Percentiles rank a stretch among this genome's conserved stretches.
phyloP scores from a whole-genome alignment of 179 eudicot species.

The Heliamphora pulchella region DNA sequence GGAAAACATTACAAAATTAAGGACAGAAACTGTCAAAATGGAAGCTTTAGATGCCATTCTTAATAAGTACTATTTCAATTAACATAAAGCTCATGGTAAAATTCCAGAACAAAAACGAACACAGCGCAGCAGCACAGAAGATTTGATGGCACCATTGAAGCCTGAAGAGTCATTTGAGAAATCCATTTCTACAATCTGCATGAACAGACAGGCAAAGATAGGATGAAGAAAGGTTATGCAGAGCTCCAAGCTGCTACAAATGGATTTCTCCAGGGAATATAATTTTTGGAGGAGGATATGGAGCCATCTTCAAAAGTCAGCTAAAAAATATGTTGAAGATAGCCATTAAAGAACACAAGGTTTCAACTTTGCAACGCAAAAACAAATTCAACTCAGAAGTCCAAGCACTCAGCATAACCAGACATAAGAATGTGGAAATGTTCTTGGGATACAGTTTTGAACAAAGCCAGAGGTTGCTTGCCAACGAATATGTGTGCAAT shows the following conservation, averaged over 20 bases:
- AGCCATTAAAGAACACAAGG: constrained; percentile 13
- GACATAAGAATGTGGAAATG: constrained; percentile 18
- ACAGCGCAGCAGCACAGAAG: background rate
- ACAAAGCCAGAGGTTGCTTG: constrained; percentile 13
- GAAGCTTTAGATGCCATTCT: background rate
- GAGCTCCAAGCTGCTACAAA: constrained; percentile 19
- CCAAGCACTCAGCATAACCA: constrained; percentile 12
- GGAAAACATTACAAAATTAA: background rate
- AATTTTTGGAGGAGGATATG: constrained; percentile 10
- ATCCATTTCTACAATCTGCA: constrained; percentile 7
- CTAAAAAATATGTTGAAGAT: constrained; percentile 1
- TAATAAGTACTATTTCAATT: background rate
- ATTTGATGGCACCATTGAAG: background rate
- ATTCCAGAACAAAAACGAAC: background rate
- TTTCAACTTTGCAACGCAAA: background rate
- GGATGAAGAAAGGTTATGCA: constrained; percentile 1
- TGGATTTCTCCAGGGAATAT: constrained; percentile 8
- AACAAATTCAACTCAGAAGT: constrained; percentile 15
- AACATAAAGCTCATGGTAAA: no score
- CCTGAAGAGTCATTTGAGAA: background rate
- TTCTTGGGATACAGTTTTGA: constrained; percentile 15
- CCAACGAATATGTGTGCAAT: constrained; percentile 18
- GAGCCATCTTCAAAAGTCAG: constrained; percentile 4
- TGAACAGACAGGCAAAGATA: constrained; percentile 5
- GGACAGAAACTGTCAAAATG: background rate